Base-by-base conservation (phyloP, 179 eudicot species). In the Drosera spatulata region DNA sequence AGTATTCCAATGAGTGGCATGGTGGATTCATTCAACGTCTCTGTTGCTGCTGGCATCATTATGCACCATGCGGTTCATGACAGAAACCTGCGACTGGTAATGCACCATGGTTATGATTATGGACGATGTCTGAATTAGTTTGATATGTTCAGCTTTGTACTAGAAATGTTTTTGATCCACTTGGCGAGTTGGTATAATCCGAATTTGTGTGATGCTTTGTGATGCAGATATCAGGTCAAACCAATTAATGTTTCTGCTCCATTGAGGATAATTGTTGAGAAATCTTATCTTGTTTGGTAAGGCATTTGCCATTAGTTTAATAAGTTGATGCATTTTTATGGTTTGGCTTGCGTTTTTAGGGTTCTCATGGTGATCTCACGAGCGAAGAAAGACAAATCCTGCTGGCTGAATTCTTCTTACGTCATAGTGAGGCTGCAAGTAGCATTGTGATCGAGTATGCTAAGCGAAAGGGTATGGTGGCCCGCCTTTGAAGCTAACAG, bases 61-160 rank as follows among this genome's bases (percentile, higher is more conserved):
- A 86, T 93, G 99, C 95, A 89, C 73, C 99, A 93, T 62, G 99
- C 99, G 55, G 87, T 85, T 63, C 75, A 86, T 77, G 99, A 93
- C 73, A 79, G 96, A 72, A 86, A 68, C 59, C 75, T 67, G 39
- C 96, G 93, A 59, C 70, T 86, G 95, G 99, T 93, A 14, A 51
- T 13, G n/a, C n/a, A n/a, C 4, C 22, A n/a, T n/a, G 33, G 4
- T 7, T 13, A 51, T 51, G 10, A 12, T 51, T 51, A 11, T 10
- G 14, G 22, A 14, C 7, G 14, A 13, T 4, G 7, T 12, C 10
- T 14, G 7, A 3, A 3, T 14, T 3, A 15, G 15, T 13, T 11
- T 54, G 39, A 38, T 5, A 39, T 10, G 7, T 54, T 54, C 10
- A 15, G 39, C 15, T 7, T 4, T 15, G 37, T 7, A 13, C 22